A percentile compares a stretch with the other conserved stretches of the same genome.
Evolutionary conservation across 2,329 filamentous ascomycete species (phyloP).

Genomic region (Penicillium occitanis): DNA sequence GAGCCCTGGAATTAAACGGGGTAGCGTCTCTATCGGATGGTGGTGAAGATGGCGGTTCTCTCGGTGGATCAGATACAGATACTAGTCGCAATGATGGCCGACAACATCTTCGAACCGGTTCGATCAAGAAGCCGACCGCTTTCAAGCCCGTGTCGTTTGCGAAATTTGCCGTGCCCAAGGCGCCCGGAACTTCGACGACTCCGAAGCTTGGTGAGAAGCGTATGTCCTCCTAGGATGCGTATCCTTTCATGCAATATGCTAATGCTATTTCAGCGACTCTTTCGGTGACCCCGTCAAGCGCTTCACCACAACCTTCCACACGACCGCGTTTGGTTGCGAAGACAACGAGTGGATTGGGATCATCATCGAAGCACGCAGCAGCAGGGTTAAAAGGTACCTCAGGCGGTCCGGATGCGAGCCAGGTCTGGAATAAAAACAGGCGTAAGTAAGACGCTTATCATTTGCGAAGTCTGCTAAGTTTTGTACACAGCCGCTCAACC

Average conservation of each 20-base stretch:
- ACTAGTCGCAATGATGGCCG: conserved; percentile 56
- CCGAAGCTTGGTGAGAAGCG: conserved; percentile 58
- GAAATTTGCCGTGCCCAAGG: conserved; percentile 65
- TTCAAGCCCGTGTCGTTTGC: conserved; percentile 68
- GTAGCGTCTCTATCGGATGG: conserved; percentile 37
- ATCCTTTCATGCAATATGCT: conserved; percentile 7
- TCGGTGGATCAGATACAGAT: conserved; percentile 62
- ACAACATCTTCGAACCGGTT: conserved; percentile 47
- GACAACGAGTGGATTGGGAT: conserved; percentile 54
- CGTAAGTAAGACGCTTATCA: conserved; percentile 43
- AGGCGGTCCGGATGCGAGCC: conserved; percentile 63
- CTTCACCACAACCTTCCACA: conserved; percentile 45
- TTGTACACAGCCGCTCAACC: conserved; percentile 47
- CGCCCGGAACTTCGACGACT: conserved; percentile 53
- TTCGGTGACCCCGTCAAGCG: conserved; percentile 39
- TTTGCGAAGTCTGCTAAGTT: conserved; percentile 25
- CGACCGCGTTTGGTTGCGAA: conserved; percentile 65
- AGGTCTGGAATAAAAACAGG: conserved; percentile 70
- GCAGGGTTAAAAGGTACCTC: conserved; percentile 47
- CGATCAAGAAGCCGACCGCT: conserved; percentile 60
- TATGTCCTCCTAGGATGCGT: conserved; percentile 28
- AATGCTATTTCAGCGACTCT: conserved; percentile 33
- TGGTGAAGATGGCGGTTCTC: conserved; percentile 41
- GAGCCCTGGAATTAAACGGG: conserved; percentile 43
- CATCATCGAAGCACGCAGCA: conserved; percentile 50